Evolutionary conservation across 2,329 filamentous ascomycete genomes (phyloP).

Genomic region (Colletotrichum lupini): DNA sequence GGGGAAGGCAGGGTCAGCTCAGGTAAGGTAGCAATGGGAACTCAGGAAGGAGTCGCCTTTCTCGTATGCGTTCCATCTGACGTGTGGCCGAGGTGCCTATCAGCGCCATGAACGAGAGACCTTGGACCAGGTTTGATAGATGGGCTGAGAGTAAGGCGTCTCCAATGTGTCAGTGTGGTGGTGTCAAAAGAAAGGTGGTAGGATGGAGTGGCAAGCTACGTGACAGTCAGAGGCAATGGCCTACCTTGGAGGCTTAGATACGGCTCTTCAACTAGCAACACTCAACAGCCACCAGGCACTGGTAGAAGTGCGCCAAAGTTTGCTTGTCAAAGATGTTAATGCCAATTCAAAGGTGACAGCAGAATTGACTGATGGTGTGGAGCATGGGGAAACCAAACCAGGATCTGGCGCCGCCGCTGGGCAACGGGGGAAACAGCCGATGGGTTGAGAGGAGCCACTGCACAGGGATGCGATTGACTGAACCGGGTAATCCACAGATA

Average conservation of each 20-base stretch:
- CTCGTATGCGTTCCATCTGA: neutral
- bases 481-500: constrained; percentile 3
- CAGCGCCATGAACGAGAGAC: neutral
- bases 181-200: neutral
- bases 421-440: constrained; percentile 12
- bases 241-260: too few species aligned
- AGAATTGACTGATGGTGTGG: constrained; percentile 1
- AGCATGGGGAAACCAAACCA: neutral
- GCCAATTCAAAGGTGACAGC: constrained; percentile 8
- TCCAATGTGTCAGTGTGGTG: neutral
- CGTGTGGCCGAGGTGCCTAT: constrained; percentile 10
- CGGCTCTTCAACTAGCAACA: neutral
- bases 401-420: neutral
- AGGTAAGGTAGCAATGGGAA: constrained; percentile 13
- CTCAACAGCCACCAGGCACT: neutral
- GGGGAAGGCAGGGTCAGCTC: neutral
- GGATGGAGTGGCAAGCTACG: constrained; percentile 9
- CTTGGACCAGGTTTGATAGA: neutral
- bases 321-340: constrained; percentile 5
- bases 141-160: neutral
- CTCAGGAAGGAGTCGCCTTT: neutral
- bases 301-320: too few species aligned
- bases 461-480: neutral
- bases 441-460: neutral
- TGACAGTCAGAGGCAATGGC: constrained; percentile 6